Percentiles rank a stretch among this genome's conserved stretches.
Conservation (phyloP, 371 early-diverging fungal genomes). For the Mortierella sp. region DNA sequence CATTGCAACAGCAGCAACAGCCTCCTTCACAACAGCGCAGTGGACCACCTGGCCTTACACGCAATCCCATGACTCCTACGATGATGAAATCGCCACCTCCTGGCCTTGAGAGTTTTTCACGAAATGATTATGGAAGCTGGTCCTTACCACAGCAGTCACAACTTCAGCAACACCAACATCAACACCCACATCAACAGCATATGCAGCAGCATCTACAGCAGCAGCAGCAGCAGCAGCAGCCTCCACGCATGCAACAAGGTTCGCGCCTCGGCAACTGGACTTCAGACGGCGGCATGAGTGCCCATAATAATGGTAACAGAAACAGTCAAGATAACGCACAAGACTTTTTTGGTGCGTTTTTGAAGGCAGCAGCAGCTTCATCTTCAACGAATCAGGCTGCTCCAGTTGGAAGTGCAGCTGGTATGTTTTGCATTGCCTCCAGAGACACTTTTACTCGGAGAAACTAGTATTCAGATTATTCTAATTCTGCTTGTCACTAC, state of each 20-base stretch:
- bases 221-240: slow-evolving; percentile 22
- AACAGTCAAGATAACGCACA: slow-evolving; percentile 65
- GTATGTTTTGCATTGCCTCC: slow-evolving; percentile 13
- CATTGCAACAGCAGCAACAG: slow-evolving; percentile 54
- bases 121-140: slow-evolving; percentile 42
- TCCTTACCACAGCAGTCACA: slow-evolving; percentile 30
- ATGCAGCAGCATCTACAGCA: slow-evolving; percentile 33
- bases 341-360: slow-evolving; percentile 77
- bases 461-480: neutral
- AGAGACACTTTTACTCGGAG: neutral
- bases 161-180: slow-evolving; percentile 21
- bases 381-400: slow-evolving; percentile 13
- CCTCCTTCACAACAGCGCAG: slow-evolving; percentile 33
- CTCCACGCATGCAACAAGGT: slow-evolving; percentile 15
- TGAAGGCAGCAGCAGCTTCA: slow-evolving; percentile 74
- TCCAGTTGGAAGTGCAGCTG: slow-evolving; percentile 5
- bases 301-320: neutral
- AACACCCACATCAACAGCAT: slow-evolving; percentile 24
- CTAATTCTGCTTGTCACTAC: neutral
- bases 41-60: slow-evolving; percentile 42
- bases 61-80: slow-evolving; percentile 26
- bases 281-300: slow-evolving; percentile 4
- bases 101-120: slow-evolving; percentile 35
- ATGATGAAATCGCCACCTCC: slow-evolving; percentile 55
- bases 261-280: slow-evolving; percentile 16